A percentile compares a stretch with the other conserved stretches of the same genome.
phyloP scores from a whole-genome alignment of 2,329 filamentous ascomycete species.

The Periconia macrospinosa region DNA sequence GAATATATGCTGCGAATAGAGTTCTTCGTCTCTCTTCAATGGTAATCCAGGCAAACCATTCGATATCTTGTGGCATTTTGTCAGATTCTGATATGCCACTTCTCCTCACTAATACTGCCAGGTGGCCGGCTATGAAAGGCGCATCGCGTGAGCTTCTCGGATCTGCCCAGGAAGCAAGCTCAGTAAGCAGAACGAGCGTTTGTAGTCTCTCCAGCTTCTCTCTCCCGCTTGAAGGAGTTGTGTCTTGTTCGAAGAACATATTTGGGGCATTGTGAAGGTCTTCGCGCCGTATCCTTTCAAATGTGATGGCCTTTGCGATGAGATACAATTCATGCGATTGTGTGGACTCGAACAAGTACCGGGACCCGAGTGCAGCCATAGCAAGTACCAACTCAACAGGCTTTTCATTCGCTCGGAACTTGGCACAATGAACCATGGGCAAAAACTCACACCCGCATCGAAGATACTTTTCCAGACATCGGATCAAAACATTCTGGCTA shows the following conservation, averaged over 20 bases:
- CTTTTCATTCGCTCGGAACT: not conserved
- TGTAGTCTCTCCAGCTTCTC: not conserved
- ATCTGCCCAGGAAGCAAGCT: not conserved
- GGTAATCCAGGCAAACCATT: not conserved
- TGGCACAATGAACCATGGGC: not conserved
- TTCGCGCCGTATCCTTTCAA: not conserved
- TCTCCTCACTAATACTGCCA: not conserved
- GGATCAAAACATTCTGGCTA: not conserved
- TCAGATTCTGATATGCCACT: not conserved
- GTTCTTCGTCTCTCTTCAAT: not conserved
- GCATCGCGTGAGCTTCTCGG: not conserved
- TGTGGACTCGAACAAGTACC: not conserved
- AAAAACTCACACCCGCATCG: not conserved
- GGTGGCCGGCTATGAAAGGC: not conserved
- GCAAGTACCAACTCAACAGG: not conserved
- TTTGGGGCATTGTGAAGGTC: not conserved
- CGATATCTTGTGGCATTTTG: not conserved
- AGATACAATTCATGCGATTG: not conserved
- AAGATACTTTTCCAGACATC: not conserved
- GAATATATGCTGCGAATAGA: not conserved
- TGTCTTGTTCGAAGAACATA: not conserved
- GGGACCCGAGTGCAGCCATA: not conserved
- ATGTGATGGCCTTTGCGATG: not conserved
- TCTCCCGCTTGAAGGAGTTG: not conserved
- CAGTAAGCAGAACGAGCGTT: not conserved